Base-by-base conservation (phyloP, 1,139 yeast genomes). In the Geotrichum bryndzae region DNA sequence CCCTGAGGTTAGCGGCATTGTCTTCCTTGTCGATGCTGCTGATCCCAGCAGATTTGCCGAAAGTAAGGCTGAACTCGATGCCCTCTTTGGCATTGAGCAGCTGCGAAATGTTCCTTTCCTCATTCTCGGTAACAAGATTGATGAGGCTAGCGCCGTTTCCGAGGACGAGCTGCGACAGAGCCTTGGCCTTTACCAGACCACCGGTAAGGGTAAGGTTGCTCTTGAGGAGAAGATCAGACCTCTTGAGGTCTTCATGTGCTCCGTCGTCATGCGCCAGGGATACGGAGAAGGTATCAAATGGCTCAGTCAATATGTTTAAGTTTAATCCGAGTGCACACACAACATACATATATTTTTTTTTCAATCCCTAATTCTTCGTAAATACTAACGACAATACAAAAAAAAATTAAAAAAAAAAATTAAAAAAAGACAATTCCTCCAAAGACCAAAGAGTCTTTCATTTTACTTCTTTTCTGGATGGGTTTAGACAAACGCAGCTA, bases 1-100 rank as follows among this genome's bases (percentile, higher is more conserved):
- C 86, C 99, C 99, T 61, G 99, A 94, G 78, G 99, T 94, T 62
- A 89, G 91, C 76, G 99, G 98, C 60, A 94, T 94, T 70, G 98
- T 94, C 35, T 95, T 90, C 77, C 82, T 95, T 66, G 98, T 94
- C 53, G 99, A 94, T 75, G 96, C 97, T 62, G 98, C 98, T 64
- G 99, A 94, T 74, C 87, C 96, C 56, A 96, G 87, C 74, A 87
- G 99, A 77, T 89, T 94, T 70, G 89, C 90, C 67, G 99, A 94
- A 80, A 88, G 96, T 63, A 88, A 90, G 79, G 91, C 92, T 53
- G 99, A 94, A 79, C 83, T 94, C 74, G 98, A 94, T 73, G 92
- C 96, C 48, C 82, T 94, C 68, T 88, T 94, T 74, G 87, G 86
- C 71, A 94, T 94, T 73, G 96, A 92, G 74, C 99, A 94, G 77